Evolutionary conservation across 2,329 filamentous ascomycete genomes (phyloP).

Genomic region (Talaromyces funiculosus): DNA sequence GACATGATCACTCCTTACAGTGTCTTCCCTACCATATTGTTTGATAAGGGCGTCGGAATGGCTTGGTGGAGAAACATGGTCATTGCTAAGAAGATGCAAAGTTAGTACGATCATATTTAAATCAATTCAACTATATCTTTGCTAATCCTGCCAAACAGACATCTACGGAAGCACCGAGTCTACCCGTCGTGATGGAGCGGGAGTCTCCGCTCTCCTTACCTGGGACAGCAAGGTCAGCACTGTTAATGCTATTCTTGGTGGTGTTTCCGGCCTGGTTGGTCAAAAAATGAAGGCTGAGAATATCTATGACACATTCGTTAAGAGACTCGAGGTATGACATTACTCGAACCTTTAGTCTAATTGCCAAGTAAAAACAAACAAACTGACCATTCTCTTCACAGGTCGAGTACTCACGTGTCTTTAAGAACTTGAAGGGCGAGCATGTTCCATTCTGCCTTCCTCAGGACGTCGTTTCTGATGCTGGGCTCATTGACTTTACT

Average conservation of each 20-base stretch:
- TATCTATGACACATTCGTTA: conserved; percentile 35
- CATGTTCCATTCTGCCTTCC: neutral
- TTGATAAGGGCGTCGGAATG: conserved; percentile 36
- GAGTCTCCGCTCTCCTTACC: conserved; percentile 37
- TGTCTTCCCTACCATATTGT: conserved; percentile 35
- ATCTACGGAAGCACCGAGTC: conserved; percentile 41
- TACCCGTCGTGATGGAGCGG: conserved; percentile 35
- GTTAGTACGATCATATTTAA: conserved; percentile 18
- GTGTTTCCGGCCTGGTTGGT: conserved; percentile 35
- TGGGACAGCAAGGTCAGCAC: conserved; percentile 45
- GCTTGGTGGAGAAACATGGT: conserved; percentile 44
- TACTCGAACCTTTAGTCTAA: neutral
- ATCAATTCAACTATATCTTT: neutral
- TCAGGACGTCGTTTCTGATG: neutral
- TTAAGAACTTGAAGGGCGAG: neutral
- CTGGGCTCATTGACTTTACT: neutral
- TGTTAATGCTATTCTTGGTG: conserved; percentile 36
- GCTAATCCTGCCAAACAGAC: conserved; percentile 2
- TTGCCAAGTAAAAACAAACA: neutral
- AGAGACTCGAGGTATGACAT: conserved; percentile 1
- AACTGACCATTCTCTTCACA: neutral
- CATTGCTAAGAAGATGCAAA: conserved; percentile 42
- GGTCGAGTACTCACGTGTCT: neutral
- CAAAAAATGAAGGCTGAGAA: conserved; percentile 34
- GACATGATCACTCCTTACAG: conserved; percentile 41